These are phyloP conservation scores for Xylaria flabelliformis DNA, from an alignment of 495 filamentous ascomycete species.

Conservation along the genomic window DNA sequence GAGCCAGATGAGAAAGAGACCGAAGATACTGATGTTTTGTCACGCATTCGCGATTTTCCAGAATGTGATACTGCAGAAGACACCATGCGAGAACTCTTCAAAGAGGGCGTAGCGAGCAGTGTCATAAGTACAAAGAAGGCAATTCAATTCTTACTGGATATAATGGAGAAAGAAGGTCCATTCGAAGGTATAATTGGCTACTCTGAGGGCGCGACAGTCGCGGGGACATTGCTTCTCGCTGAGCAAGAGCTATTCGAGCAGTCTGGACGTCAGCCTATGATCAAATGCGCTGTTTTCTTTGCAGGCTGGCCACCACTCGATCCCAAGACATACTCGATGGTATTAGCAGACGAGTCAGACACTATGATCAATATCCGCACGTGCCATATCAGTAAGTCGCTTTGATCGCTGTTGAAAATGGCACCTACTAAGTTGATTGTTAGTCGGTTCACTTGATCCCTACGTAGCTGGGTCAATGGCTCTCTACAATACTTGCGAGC, in stretches of 20 bases:
- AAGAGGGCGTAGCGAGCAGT: constrained; percentile 52
- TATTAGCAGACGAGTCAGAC: constrained; percentile 61
- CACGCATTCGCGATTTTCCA: constrained; percentile 58
- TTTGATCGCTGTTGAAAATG: neutral
- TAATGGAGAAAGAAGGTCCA: constrained; percentile 58
- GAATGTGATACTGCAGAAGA: constrained; percentile 55
- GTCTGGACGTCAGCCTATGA: constrained; percentile 52
- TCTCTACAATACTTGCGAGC: constrained; percentile 65
- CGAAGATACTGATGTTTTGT: constrained; percentile 53
- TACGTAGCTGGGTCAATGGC: constrained; percentile 63
- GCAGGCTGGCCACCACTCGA: constrained; percentile 64
- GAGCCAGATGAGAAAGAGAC: constrained; percentile 53
- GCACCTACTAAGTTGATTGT: constrained; percentile 28
- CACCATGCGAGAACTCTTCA: constrained; percentile 58
- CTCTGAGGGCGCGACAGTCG: constrained; percentile 67
- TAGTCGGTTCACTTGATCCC: constrained; percentile 62
- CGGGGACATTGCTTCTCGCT: constrained; percentile 60
- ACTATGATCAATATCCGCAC: constrained; percentile 61
- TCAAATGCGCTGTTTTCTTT: constrained; percentile 65
- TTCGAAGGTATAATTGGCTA: constrained; percentile 65
- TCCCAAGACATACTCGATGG: constrained; percentile 49
- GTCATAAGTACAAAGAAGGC: constrained; percentile 50
- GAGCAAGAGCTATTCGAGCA: constrained; percentile 55
- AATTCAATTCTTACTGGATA: constrained; percentile 51
- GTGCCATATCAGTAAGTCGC: constrained; percentile 60